Conservation (phyloP, 192 early-diverging fungal genomes). For the Lobosporangium transversale region DNA sequence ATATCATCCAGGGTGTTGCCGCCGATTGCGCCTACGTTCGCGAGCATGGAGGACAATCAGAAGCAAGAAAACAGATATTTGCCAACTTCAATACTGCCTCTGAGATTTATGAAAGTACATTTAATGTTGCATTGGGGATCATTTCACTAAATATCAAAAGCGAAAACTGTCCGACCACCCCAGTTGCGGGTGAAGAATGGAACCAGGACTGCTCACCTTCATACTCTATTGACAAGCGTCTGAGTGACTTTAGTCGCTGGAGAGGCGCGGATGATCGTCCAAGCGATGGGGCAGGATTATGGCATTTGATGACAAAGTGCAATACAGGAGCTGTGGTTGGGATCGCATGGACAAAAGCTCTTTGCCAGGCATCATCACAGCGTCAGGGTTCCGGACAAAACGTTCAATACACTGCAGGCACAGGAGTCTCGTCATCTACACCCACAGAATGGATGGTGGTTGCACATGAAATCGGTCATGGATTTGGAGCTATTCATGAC, state of each 20-base stretch:
- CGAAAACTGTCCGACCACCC: slow-evolving; percentile 63
- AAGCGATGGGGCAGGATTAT: slow-evolving; percentile 81
- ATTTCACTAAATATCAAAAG: slow-evolving; percentile 80
- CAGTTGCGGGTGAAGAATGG: slow-evolving; percentile 64
- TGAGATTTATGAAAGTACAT: slow-evolving; percentile 82
- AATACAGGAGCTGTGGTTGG: slow-evolving; percentile 82
- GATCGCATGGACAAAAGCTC: slow-evolving; percentile 84
- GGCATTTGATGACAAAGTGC: slow-evolving; percentile 92
- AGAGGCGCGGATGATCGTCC: slow-evolving; percentile 64
- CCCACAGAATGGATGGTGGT: slow-evolving; percentile 94
- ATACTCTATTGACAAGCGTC: slow-evolving; percentile 78
- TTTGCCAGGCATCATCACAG: slow-evolving; percentile 67
- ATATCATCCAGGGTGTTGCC: slow-evolving; percentile 78
- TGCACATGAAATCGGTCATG: slow-evolving; percentile 96
- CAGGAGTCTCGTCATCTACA: slow-evolving; percentile 84
- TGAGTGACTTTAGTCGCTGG: slow-evolving; percentile 93
- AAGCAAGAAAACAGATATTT: slow-evolving; percentile 77
- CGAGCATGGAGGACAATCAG: slow-evolving; percentile 62
- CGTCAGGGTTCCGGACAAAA: slow-evolving; percentile 35
- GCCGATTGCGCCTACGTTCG: slow-evolving; percentile 58
- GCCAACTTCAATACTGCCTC: slow-evolving; percentile 87
- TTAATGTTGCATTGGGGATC: slow-evolving; percentile 85
- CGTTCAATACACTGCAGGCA: slow-evolving; percentile 74
- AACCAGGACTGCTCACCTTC: slow-evolving; percentile 78
- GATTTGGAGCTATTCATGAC: slow-evolving; percentile 91